These are phyloP conservation scores for Trifolium pratense DNA, from an alignment of 306 rosid species.

Conservation along the genomic window DNA sequence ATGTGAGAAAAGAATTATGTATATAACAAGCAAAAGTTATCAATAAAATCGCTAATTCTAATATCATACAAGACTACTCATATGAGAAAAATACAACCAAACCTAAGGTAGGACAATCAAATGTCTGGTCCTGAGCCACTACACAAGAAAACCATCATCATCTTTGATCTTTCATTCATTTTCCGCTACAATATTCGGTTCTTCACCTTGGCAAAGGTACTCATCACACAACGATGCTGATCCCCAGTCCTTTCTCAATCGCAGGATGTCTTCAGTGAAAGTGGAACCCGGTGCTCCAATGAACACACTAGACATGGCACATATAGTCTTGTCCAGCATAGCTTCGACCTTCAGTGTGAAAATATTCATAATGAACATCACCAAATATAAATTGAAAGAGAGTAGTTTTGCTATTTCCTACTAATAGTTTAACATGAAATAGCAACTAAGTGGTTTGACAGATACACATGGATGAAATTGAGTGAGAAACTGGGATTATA, in stretches of 20 bases:
- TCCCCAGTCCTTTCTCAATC: conserved; percentile 91
- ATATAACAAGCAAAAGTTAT: conserved; percentile 37
- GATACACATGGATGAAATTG: neutral
- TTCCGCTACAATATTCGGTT: conserved; percentile 78
- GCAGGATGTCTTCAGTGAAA: conserved; percentile 91
- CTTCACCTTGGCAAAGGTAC: conserved; percentile 94
- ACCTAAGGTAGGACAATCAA: conserved; percentile 19
- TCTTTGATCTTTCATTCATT: conserved; percentile 58
- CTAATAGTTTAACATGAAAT: neutral
- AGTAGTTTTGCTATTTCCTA: neutral
- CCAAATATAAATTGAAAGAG: conserved; percentile 21
- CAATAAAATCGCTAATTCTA: conserved; percentile 42
- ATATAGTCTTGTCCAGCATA: conserved; percentile 96
- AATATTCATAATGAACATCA: conserved; percentile 37
- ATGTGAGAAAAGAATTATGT: conserved; percentile 44
- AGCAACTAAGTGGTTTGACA: neutral
- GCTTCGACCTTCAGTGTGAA: conserved; percentile 79
- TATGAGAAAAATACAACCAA: conserved; percentile 37
- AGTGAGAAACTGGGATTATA: neutral
- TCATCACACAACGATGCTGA: conserved; percentile 85
- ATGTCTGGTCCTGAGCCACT: conserved; percentile 1
- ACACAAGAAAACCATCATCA: conserved; percentile 28
- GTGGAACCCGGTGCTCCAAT: conserved; percentile 96
- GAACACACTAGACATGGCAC: conserved; percentile 89
- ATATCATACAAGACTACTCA: conserved; percentile 45